phyloP scores from a whole-genome alignment of 306 rosid species.

The Herpetospermum pedunculosum region DNA sequence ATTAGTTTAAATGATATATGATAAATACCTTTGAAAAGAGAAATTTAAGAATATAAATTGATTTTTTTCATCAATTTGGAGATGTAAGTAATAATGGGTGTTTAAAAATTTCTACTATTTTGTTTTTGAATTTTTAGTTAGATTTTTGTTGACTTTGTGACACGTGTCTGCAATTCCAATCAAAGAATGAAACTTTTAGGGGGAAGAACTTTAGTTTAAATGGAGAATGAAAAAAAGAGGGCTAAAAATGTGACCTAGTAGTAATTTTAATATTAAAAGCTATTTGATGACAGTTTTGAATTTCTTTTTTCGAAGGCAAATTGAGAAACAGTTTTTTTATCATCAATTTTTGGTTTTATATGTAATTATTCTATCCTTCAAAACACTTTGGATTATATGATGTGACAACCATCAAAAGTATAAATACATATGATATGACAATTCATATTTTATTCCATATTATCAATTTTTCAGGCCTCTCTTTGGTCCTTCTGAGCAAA shows the following conservation, averaged over 20 bases:
- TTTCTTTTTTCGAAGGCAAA: background rate
- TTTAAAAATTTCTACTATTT: too few species aligned
- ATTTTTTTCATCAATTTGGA: too few species aligned
- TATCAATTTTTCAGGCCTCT: background rate
- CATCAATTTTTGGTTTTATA: background rate
- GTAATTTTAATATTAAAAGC: background rate
- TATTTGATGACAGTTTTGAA: background rate
- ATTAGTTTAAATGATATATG: too few species aligned
- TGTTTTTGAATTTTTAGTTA: too few species aligned
- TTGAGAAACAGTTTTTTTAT: background rate
- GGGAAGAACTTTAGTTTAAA: too few species aligned
- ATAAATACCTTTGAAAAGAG: too few species aligned
- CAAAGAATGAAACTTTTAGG: too few species aligned
- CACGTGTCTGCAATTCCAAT: too few species aligned
- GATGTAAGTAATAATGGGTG: too few species aligned
- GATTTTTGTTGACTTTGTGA: too few species aligned
- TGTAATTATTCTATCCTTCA: background rate
- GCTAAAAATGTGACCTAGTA: background rate
- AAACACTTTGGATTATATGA: background rate
- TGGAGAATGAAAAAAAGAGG: background rate
- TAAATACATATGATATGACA: background rate
- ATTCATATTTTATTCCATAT: background rate
- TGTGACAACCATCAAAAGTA: slow-evolving; percentile 2
- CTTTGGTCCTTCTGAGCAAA: background rate
- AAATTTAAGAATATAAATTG: too few species aligned